A percentile compares a stretch with the other conserved stretches of the same genome.
phyloP scores from a whole-genome alignment of 768 basidiomycete genomes.

The Kwoniella dejecticola region DNA sequence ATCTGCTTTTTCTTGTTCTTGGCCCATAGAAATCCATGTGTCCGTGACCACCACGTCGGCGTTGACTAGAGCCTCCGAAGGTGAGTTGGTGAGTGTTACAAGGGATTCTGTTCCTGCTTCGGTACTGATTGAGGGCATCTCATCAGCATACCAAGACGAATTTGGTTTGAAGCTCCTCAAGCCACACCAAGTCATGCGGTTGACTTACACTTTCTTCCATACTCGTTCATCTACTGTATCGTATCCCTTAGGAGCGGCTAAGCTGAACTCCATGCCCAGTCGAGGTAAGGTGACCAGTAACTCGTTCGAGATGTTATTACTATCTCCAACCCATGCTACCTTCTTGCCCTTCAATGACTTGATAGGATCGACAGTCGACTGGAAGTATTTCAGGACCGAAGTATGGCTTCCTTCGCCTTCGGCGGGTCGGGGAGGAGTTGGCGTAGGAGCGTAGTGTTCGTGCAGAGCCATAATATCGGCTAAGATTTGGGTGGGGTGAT shows the following conservation, averaged over 20 bases:
- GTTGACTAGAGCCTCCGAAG: slow-evolving; percentile 79
- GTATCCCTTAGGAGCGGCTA: slow-evolving; percentile 73
- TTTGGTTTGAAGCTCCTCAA: no score
- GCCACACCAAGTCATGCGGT: no score
- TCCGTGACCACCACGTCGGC: slow-evolving; percentile 97
- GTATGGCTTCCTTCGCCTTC: slow-evolving; percentile 20
- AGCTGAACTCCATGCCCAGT: slow-evolving; percentile 78
- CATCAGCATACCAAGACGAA: not conserved
- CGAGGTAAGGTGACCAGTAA: slow-evolving; percentile 95
- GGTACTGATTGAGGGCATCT: slow-evolving; percentile 20
- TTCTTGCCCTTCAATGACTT: slow-evolving; percentile 74
- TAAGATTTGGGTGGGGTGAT: slow-evolving; percentile 94
- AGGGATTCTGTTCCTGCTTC: slow-evolving; percentile 43
- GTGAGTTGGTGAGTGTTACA: slow-evolving; percentile 58
- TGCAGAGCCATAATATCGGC: slow-evolving; percentile 90
- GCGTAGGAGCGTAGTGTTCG: slow-evolving; percentile 60
- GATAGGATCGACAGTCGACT: slow-evolving; percentile 55
- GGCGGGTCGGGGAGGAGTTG: slow-evolving; percentile 57
- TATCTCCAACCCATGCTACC: slow-evolving; percentile 90
- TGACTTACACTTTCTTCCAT: slow-evolving; percentile 76
- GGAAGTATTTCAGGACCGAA: slow-evolving; percentile 23
- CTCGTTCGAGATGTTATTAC: slow-evolving; percentile 92
- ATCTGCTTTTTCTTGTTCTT: slow-evolving; percentile 88
- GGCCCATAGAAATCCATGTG: slow-evolving; percentile 99
- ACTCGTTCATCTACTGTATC: slow-evolving; percentile 61